Percentiles rank a stretch among this genome's conserved stretches.
Conservation (phyloP, 306 rosid species). For the Cucurbita pepo region DNA sequence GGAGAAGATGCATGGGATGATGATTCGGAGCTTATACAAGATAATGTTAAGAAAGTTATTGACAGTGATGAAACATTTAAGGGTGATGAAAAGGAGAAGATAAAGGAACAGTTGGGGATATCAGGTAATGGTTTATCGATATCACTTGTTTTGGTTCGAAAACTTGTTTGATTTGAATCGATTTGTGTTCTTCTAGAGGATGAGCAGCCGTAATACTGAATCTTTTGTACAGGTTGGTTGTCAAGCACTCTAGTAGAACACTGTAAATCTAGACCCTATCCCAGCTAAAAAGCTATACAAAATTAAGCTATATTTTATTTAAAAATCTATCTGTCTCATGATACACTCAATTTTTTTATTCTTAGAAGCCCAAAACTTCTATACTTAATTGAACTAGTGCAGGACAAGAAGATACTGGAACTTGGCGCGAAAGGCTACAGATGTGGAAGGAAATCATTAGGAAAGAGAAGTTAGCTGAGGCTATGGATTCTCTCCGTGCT, state of each 20-base stretch:
- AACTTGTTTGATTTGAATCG: slow-evolving; percentile 1
- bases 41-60: slow-evolving; percentile 43
- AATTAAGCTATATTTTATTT: neutral
- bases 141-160: neutral
- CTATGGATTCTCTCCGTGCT: slow-evolving; percentile 44
- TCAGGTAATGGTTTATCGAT: slow-evolving; percentile 32
- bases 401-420: slow-evolving; percentile 30
- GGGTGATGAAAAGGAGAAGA: slow-evolving; percentile 42
- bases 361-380: neutral
- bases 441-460: slow-evolving; percentile 68
- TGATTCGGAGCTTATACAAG: slow-evolving; percentile 40
- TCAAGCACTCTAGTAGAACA: neutral
- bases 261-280: neutral
- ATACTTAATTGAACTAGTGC: slow-evolving; percentile 24
- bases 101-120: slow-evolving; percentile 49
- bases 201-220: neutral
- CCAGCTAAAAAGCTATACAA: neutral
- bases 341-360: neutral
- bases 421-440: slow-evolving; percentile 77
- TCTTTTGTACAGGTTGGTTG: neutral
- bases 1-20: slow-evolving; percentile 99
- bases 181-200: neutral
- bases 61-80: slow-evolving; percentile 38
- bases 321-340: neutral
- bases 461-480: slow-evolving; percentile 45